Conservation (phyloP, 1,139 yeast species). For the Sugiyamaella neomexicana region DNA sequence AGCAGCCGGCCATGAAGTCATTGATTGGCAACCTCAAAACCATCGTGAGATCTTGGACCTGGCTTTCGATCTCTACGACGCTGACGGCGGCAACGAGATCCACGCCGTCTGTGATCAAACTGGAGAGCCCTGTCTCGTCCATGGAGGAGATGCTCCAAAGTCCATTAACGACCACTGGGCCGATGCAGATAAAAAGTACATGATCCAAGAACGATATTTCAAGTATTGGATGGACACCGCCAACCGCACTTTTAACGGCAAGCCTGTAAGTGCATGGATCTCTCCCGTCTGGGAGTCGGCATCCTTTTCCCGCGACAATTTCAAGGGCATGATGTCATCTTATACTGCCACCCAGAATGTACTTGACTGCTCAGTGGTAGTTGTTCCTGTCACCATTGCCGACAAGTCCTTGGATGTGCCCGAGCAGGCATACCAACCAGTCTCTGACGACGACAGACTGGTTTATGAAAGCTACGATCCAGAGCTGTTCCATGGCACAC, state of each 20-base stretch:
- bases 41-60: conserved; percentile 3
- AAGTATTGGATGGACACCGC: conserved; percentile 13
- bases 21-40: conserved; percentile 40
- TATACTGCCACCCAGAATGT: conserved; percentile 28
- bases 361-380: conserved; percentile 34
- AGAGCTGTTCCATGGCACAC: conserved; percentile 58
- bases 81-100: conserved; percentile 3
- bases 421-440: conserved; percentile 38
- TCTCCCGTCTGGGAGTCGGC: conserved; percentile 13
- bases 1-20: conserved; percentile 45
- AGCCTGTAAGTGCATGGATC: conserved; percentile 12
- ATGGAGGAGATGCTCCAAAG: neutral
- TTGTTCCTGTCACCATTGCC: conserved; percentile 59
- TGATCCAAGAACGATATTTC: conserved; percentile 6
- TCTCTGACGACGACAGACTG: neutral
- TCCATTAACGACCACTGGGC: conserved; percentile 8
- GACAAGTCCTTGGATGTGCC: conserved; percentile 42
- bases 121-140: conserved; percentile 1
- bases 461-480: conserved; percentile 48
- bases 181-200: conserved; percentile 5
- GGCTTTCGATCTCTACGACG: conserved; percentile 1
- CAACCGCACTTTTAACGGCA: conserved; percentile 7
- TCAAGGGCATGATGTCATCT: neutral
- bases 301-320: neutral
- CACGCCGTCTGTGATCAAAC: neutral